Conservation (phyloP, 169 alveolate species). For the Cryptosporidium sp. region DNA sequence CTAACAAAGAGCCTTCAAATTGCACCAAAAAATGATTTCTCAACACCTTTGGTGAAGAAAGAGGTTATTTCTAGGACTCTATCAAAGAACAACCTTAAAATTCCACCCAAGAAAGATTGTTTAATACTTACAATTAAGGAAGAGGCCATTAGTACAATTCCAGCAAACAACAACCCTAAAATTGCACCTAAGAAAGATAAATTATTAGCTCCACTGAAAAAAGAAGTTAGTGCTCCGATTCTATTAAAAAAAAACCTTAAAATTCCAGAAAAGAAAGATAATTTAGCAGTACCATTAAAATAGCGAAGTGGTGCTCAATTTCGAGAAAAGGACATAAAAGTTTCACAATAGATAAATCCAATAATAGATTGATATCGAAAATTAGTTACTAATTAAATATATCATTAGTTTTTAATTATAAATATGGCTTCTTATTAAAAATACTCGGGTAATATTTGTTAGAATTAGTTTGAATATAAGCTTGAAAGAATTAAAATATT, state of each 20-base stretch:
- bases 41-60: not conserved
- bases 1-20: not conserved
- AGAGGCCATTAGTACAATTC: not conserved
- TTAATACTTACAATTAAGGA: not conserved
- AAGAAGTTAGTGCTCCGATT: not conserved
- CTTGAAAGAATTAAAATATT: no score
- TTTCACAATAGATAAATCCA: not conserved
- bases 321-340: not conserved
- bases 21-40: not conserved
- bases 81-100: not conserved
- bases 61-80: not conserved
- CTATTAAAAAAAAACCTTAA: no score
- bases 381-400: no score
- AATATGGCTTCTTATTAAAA: no score
- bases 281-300: not conserved
- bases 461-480: no score
- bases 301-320: not conserved
- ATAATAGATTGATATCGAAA: not conserved
- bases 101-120: slow-evolving; percentile 4
- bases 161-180: not conserved
- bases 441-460: not conserved
- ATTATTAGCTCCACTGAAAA: not conserved
- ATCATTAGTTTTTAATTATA: no score
- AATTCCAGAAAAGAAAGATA: not conserved
- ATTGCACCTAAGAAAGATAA: not conserved